Conservation (phyloP, 2,329 filamentous ascomycete species). For the Magnaporthiopsis poae region DNA sequence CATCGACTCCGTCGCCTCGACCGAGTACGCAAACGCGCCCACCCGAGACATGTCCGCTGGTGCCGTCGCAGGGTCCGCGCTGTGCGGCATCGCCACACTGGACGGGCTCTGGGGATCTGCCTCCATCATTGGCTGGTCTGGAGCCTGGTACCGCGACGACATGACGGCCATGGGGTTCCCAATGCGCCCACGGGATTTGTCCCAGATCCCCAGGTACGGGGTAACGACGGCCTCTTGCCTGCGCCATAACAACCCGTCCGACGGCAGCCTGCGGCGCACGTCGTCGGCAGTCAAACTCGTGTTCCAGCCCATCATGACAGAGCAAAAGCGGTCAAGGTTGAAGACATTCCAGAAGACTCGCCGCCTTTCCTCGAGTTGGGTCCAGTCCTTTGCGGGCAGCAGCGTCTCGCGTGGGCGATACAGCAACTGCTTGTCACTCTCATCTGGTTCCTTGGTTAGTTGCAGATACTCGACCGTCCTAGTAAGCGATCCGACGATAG, state of each 20-base stretch:
- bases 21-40: slow-evolving; percentile 28
- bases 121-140: background rate
- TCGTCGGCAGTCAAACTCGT: slow-evolving; percentile 23
- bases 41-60: slow-evolving; percentile 18
- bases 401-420: slow-evolving; percentile 20
- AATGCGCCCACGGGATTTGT: slow-evolving; percentile 20
- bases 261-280: slow-evolving; percentile 24
- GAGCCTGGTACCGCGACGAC: slow-evolving; percentile 6
- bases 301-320: slow-evolving; percentile 23
- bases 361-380: slow-evolving; percentile 18
- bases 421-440: slow-evolving; percentile 17
- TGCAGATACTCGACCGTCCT: slow-evolving; percentile 28
- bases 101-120: slow-evolving; percentile 1
- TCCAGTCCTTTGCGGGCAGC: slow-evolving; percentile 21
- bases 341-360: slow-evolving; percentile 30
- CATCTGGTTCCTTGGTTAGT: slow-evolving; percentile 32
- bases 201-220: slow-evolving; percentile 27
- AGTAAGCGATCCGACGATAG: slow-evolving; percentile 26
- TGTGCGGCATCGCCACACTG: background rate
- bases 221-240: slow-evolving; percentile 22
- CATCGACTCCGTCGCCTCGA: slow-evolving; percentile 28
- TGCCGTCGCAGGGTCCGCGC: slow-evolving; percentile 6
- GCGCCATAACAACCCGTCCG: slow-evolving; percentile 23
- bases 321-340: slow-evolving; percentile 23
- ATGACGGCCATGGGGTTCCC: slow-evolving; percentile 21